These are phyloP conservation scores for Chlorella sp. DNA, from an alignment of 139 green algal genomes.

Conservation along the genomic window DNA sequence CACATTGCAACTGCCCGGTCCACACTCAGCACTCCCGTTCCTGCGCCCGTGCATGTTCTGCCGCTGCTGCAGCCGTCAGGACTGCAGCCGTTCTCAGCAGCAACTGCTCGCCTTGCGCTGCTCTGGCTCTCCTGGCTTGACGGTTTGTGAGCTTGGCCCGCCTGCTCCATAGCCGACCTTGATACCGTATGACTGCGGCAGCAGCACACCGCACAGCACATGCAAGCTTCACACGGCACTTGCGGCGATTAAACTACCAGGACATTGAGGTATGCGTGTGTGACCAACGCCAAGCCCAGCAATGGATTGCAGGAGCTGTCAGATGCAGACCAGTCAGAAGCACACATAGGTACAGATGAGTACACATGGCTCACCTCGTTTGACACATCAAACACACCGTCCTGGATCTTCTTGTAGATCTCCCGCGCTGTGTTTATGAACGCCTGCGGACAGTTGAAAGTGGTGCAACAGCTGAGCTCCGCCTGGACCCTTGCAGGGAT, in stretches of 20 bases:
- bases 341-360: neutral
- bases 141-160: conserved; percentile 12
- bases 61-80: too few species aligned
- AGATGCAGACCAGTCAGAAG: neutral
- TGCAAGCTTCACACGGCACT: neutral
- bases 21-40: too few species aligned
- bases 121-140: conserved; percentile 37
- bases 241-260: too few species aligned
- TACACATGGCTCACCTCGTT: conserved; percentile 73
- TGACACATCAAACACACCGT: conserved; percentile 92
- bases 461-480: too few species aligned
- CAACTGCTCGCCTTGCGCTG: conserved; percentile 30
- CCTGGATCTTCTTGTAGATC: conserved; percentile 96
- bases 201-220: neutral
- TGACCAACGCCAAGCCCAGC: neutral
- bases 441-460: conserved; percentile 52
- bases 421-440: conserved; percentile 96
- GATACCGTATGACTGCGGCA: conserved; percentile 83
- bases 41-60: too few species aligned
- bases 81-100: conserved; percentile 24
- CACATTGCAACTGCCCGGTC: too few species aligned
- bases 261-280: neutral
- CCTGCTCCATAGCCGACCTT: conserved; percentile 92
- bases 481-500: too few species aligned
- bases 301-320: neutral